Base-by-base conservation (phyloP, 495 filamentous ascomycete genomes). In the Podospora appendiculata region DNA sequence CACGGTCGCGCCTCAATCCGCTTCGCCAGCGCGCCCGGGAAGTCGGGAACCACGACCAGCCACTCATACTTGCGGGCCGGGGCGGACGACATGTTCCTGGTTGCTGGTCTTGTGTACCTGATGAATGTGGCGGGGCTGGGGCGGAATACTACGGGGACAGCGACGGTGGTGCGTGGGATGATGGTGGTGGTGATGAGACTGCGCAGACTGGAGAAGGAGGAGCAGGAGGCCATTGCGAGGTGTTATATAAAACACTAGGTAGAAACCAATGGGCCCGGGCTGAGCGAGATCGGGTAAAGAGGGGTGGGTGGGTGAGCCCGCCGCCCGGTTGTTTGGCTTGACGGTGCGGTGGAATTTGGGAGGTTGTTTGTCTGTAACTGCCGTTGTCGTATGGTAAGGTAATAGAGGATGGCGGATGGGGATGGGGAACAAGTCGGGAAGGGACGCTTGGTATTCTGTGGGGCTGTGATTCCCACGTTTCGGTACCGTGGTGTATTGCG, bases 21-120 rank as follows among this genome's bases (percentile, higher is more conserved):
- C 73, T 86, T 86, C 46, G 76, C 71, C 58, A 85, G 65, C n/a
- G 70, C 76, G 5, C 79, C 85, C 0, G 76, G 76, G 55, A 83
- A 78, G 69, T 97, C 92, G 13, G 90, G 91, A 13, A 92, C 57
- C 49, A 96, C 83, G 58, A 90, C 85, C 9, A 97, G 78, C 83
- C 86, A 97, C 69, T 97, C 90, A 51, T 85, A 84, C 48, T 65
- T 64, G 49, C 70, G 62, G 10, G 59, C 47, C 45, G 71, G 36
- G 6, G 48, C 38, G n/a, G 63, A 42, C 32, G 76, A 65, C 75
- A 79, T 79, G 54, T 62, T 68, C 55, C 53, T 61, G 16, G 34
- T 47, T 13, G 38, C 44, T 47, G 18, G 4, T 48, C 18, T 47
- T 36, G 45, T 25, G 5, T 25, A 25, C 5, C 2, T 14, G 6